A percentile compares a stretch with the other conserved stretches of the same genome.
These are phyloP conservation scores for Schizothecium vesticola DNA, from an alignment of 495 filamentous ascomycete species.

Conservation along the genomic window DNA sequence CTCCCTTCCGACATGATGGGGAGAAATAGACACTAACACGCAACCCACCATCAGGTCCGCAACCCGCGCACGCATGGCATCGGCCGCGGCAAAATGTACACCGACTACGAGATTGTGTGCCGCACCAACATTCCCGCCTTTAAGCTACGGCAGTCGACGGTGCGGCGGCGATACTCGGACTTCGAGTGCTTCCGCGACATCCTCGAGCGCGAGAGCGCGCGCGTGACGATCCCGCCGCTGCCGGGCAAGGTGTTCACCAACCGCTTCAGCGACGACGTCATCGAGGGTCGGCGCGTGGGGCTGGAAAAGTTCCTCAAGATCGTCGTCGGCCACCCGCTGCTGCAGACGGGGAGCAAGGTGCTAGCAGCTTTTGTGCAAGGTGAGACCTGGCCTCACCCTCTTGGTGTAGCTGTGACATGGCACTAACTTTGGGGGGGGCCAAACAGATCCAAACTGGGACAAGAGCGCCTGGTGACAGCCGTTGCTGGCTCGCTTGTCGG, in stretches of 20 bases:
- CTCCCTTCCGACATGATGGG: background rate
- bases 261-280: constrained; percentile 96
- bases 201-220: constrained; percentile 85
- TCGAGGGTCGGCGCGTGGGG: constrained; percentile 88
- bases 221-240: constrained; percentile 92
- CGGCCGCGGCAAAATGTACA: constrained; percentile 86
- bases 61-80: constrained; percentile 94
- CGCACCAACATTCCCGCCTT: constrained; percentile 98
- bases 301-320: constrained; percentile 96
- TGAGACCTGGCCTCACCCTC: constrained; percentile 37
- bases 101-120: constrained; percentile 95
- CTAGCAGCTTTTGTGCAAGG: constrained; percentile 93
- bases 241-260: constrained; percentile 98
- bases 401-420: background rate
- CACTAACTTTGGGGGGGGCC: background rate
- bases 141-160: constrained; percentile 75
- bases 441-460: constrained; percentile 69
- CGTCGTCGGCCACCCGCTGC: constrained; percentile 88
- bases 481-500: constrained; percentile 27
- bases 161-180: constrained; percentile 91
- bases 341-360: constrained; percentile 98
- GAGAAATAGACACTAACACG: background rate
- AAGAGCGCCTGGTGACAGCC: constrained; percentile 65
- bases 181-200: constrained; percentile 99
- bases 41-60: constrained; percentile 57